Conservation (phyloP, 164 flowering plant species). For the Vitis rupestris region DNA sequence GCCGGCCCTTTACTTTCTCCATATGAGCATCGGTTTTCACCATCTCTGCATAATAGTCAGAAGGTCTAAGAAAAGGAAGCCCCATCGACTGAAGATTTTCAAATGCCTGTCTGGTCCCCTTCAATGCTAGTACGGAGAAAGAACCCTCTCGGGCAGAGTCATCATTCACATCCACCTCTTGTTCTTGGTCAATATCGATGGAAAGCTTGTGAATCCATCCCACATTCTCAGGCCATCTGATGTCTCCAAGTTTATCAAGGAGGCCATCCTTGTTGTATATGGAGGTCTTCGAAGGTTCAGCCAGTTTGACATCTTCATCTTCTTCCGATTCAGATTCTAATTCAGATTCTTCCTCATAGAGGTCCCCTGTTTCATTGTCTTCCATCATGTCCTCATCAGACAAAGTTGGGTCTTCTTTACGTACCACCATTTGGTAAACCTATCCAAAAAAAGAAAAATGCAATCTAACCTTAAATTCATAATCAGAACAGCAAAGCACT, state of each 20-base stretch:
- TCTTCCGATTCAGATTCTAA: slow-evolving; percentile 49
- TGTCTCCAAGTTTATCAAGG: slow-evolving; percentile 73
- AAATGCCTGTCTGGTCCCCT: slow-evolving; percentile 74
- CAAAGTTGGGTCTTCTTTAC: slow-evolving; percentile 9
- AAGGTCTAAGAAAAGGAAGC: slow-evolving; percentile 80
- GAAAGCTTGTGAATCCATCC: slow-evolving; percentile 76
- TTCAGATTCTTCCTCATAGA: slow-evolving; percentile 35
- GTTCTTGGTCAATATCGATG: slow-evolving; percentile 49
- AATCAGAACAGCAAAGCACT: too few species aligned
- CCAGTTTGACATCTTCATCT: slow-evolving; percentile 48
- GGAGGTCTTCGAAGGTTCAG: slow-evolving; percentile 62
- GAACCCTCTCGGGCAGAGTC: slow-evolving; percentile 76
- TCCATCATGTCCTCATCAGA: slow-evolving; percentile 18
- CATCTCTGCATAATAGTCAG: slow-evolving; percentile 95
- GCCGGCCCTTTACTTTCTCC: slow-evolving; percentile 75
- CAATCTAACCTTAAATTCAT: too few species aligned
- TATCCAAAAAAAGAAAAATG: too few species aligned
- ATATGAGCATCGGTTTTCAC: slow-evolving; percentile 84
- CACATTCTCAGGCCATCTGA: slow-evolving; percentile 76
- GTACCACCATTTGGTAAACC: slow-evolving; percentile 19
- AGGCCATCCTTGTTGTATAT: slow-evolving; percentile 67
- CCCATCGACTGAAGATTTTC: slow-evolving; percentile 66
- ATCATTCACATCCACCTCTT: slow-evolving; percentile 83
- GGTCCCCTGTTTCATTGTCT: slow-evolving; percentile 27
- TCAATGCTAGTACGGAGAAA: slow-evolving; percentile 82